Conservation (phyloP, 2,329 filamentous ascomycete genomes). For the Fusarium nanum region DNA sequence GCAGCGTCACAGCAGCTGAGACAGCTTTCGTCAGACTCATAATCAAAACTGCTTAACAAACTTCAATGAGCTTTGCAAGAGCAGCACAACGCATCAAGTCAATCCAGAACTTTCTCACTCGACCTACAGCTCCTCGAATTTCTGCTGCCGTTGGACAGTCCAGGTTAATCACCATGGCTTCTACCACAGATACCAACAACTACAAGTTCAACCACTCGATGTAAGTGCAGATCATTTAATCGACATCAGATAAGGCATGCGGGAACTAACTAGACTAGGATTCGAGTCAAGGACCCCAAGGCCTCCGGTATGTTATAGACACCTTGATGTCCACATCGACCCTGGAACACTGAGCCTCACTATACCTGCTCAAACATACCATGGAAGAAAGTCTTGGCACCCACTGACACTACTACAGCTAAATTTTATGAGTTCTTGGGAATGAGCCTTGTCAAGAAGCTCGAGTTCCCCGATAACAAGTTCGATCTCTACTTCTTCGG, state of each 20-base stretch:
- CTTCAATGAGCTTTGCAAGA: conserved; percentile 44
- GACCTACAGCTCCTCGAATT: conserved; percentile 12
- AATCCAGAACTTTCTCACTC: conserved; percentile 36
- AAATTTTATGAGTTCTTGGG: conserved; percentile 96
- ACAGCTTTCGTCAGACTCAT: conserved; percentile 13
- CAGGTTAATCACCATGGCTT: conserved; percentile 77
- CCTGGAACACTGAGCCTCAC: neutral
- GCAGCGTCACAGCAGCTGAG: neutral
- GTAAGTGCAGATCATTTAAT: conserved; percentile 57
- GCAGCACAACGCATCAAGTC: conserved; percentile 43
- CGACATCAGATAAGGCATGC: neutral
- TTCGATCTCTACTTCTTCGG: conserved; percentile 97
- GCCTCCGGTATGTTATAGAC: conserved; percentile 67
- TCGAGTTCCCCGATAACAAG: conserved; percentile 85
- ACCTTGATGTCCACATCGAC: conserved; percentile 40
- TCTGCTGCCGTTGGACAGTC: conserved; percentile 21
- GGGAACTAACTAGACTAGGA: conserved; percentile 63
- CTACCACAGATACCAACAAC: conserved; percentile 76
- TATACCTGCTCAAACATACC: neutral
- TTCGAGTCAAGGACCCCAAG: conserved; percentile 94
- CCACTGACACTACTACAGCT: conserved; percentile 60
- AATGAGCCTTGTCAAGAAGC: conserved; percentile 83
- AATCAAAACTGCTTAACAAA: neutral
- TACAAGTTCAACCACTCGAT: conserved; percentile 95
- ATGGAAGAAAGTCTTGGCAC: neutral